Evolutionary conservation across 306 rosid genomes (phyloP).

Genomic region (Quercus alba): DNA sequence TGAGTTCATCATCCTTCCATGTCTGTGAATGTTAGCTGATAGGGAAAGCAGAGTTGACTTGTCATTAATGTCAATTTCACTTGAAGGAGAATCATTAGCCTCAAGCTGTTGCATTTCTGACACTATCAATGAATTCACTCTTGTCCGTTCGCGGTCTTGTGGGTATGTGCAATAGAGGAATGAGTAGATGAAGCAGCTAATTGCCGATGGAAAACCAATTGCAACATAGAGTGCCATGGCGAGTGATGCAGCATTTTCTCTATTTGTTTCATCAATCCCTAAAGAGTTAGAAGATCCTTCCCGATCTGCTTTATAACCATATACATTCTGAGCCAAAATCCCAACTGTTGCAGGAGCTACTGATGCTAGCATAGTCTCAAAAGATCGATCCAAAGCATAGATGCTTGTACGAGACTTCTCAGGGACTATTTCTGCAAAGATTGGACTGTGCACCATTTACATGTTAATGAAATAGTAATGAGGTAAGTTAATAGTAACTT

Average conservation of each 20-base stretch:
- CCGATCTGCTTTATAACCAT: slow-evolving; percentile 58
- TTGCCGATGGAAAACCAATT: slow-evolving; percentile 58
- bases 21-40: no score
- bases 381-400: slow-evolving; percentile 71
- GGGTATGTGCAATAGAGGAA: slow-evolving; percentile 82
- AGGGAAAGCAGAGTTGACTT: no score
- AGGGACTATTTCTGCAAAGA: slow-evolving; percentile 93
- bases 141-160: slow-evolving; percentile 68
- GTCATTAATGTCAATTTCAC: not conserved
- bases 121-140: slow-evolving; percentile 54
- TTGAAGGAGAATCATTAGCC: slow-evolving; percentile 4
- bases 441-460: slow-evolving; percentile 57
- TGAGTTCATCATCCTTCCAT: no score
- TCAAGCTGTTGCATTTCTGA: slow-evolving; percentile 68
- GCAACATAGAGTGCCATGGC: slow-evolving; percentile 75
- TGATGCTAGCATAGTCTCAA: slow-evolving; percentile 61
- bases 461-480: not conserved
- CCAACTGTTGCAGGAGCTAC: slow-evolving; percentile 80
- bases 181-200: slow-evolving; percentile 65
- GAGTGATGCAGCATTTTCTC: slow-evolving; percentile 75
- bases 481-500: no score
- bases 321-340: slow-evolving; percentile 60
- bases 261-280: slow-evolving; percentile 52
- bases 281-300: slow-evolving; percentile 47
- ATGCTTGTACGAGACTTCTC: slow-evolving; percentile 72